These are phyloP conservation scores for Xanthoconium purpureum DNA, from an alignment of 768 basidiomycete species.

Conservation along the genomic window DNA sequence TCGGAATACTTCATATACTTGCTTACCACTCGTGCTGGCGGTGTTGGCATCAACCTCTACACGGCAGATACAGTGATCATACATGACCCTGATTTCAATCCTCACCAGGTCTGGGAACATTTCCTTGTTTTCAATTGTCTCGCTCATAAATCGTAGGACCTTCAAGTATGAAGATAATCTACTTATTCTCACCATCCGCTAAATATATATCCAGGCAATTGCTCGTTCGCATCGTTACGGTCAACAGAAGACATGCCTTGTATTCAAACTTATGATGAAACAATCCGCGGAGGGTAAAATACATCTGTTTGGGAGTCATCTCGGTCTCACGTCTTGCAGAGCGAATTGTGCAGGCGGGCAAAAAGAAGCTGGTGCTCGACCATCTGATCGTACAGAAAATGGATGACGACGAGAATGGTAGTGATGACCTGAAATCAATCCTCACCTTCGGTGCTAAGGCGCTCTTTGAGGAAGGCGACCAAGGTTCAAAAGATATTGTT, in stretches of 20 bases:
- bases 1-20: slow-evolving; percentile 92
- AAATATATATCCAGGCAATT: slow-evolving; percentile 65
- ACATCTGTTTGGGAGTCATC: not conserved
- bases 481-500: slow-evolving; percentile 57
- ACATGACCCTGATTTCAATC: slow-evolving; percentile 97
- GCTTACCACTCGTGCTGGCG: slow-evolving; percentile 89
- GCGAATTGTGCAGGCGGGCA: slow-evolving; percentile 88
- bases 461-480: slow-evolving; percentile 68
- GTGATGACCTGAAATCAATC: slow-evolving; percentile 84
- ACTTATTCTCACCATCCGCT: not conserved
- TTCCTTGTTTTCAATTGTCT: slow-evolving; percentile 1
- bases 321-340: slow-evolving; percentile 46
- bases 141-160: slow-evolving; percentile 50
- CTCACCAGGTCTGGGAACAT: slow-evolving; percentile 70
- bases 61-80: slow-evolving; percentile 93
- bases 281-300: slow-evolving; percentile 80
- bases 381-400: slow-evolving; percentile 96
- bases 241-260: slow-evolving; percentile 89
- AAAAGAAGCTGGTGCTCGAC: slow-evolving; percentile 91
- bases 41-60: slow-evolving; percentile 88
- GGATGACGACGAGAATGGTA: slow-evolving; percentile 74
- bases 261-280: slow-evolving; percentile 96
- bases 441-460: slow-evolving; percentile 86
- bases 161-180: slow-evolving; percentile 61
- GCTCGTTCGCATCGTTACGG: slow-evolving; percentile 93